phyloP scores from a whole-genome alignment of 176 grass and related monocot species.

The Avena atlantica region DNA sequence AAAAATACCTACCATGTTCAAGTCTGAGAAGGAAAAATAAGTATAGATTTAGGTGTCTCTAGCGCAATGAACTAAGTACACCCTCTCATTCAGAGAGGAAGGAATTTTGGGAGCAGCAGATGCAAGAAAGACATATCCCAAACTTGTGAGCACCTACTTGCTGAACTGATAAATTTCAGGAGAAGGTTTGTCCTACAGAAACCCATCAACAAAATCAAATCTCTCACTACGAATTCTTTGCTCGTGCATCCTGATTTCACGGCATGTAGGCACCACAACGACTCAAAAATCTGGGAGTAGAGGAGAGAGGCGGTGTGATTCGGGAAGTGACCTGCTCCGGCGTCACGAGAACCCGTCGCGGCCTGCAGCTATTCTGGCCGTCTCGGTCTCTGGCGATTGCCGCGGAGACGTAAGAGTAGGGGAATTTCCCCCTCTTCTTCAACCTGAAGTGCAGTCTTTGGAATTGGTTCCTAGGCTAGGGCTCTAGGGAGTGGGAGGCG shows the following conservation, averaged over 20 bases:
- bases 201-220: not conserved
- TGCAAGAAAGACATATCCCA: conserved; percentile 59
- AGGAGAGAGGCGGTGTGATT: not conserved
- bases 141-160: conserved; percentile 33
- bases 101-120: conserved; percentile 9
- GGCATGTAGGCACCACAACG: not conserved
- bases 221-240: not conserved
- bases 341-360: not conserved
- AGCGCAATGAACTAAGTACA: not conserved
- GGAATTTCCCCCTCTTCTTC: not conserved
- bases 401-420: not conserved
- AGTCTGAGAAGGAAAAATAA: not conserved
- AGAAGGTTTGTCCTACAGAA: not conserved
- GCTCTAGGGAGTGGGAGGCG: not conserved
- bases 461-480: not conserved
- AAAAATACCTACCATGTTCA: conserved; percentile 16
- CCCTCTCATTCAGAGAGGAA: conserved; percentile 17
- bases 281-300: not conserved
- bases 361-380: not conserved
- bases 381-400: not conserved
- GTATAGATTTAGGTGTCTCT: not conserved
- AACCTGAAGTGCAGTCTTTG: not conserved
- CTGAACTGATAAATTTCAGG: not conserved
- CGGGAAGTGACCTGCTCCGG: not conserved
- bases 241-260: not conserved